Percentiles rank a stretch among this genome's conserved stretches.
These are phyloP conservation scores for Senecio squalidus DNA, from an alignment of 140 eudicot genomes.

Conservation along the genomic window DNA sequence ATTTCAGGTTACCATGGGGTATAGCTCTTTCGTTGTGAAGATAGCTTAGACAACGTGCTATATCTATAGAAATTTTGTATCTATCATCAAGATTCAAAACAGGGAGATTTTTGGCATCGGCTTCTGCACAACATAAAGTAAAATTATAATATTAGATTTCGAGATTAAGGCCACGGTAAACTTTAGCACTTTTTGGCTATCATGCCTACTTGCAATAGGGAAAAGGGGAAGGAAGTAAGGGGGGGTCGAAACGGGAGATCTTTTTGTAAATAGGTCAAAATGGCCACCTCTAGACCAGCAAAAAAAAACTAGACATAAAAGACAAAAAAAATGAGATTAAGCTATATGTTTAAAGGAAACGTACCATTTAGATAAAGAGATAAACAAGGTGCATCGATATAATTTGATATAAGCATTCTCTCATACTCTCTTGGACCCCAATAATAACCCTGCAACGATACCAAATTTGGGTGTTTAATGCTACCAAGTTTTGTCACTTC, in stretches of 20 bases:
- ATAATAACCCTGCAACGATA: constrained; percentile 68
- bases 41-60: constrained; percentile 64
- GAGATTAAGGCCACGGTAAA: background rate
- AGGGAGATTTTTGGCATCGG: constrained; percentile 40
- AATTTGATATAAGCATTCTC: constrained; percentile 68
- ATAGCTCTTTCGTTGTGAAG: constrained; percentile 75
- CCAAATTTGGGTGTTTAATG: constrained; percentile 67
- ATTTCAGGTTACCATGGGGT: constrained; percentile 88
- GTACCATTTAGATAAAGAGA: constrained; percentile 72
- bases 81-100: constrained; percentile 43
- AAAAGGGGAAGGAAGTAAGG: too few relatives aligned
- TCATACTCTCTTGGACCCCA: constrained; percentile 90
- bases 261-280: too few relatives aligned
- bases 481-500: constrained; percentile 70
- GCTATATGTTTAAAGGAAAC: background rate
- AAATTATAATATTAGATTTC: background rate
- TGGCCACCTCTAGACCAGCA: background rate
- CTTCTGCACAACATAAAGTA: constrained; percentile 36
- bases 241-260: too few relatives aligned
- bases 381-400: constrained; percentile 68
- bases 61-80: constrained; percentile 47
- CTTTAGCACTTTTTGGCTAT: background rate
- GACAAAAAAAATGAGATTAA: background rate
- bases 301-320: too few relatives aligned
- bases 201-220: too few relatives aligned